Evolutionary conservation across 352 stramenopile genomes (phyloP).

Genomic region (Sclerospora graminicola): DNA sequence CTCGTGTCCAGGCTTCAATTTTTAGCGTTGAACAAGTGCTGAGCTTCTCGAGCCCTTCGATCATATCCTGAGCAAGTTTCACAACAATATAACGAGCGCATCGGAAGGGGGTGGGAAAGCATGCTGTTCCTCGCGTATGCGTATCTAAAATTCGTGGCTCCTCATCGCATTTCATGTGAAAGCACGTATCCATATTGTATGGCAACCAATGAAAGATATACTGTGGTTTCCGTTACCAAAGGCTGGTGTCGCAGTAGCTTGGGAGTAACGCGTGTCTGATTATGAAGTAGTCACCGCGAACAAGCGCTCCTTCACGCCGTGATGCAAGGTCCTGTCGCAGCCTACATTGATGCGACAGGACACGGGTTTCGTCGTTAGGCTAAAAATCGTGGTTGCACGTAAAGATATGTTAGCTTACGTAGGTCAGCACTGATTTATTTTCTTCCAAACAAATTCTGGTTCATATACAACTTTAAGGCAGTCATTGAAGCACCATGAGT

Average conservation of each 20-base stretch:
- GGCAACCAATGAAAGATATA: conserved; percentile 43
- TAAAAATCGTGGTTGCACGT: too few species aligned
- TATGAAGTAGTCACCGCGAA: conserved; percentile 41
- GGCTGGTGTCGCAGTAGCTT: conserved; percentile 37
- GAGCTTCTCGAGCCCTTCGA: conserved; percentile 62
- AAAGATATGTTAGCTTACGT: too few species aligned
- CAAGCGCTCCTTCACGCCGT: conserved; percentile 54
- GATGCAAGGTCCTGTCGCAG: conserved; percentile 51
- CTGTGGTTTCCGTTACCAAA: conserved; percentile 19
- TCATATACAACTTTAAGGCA: too few species aligned
- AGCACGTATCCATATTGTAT: conserved; percentile 72
- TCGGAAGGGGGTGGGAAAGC: conserved; percentile 77
- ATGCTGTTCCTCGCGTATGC: conserved; percentile 87
- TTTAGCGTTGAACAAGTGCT: conserved; percentile 82
- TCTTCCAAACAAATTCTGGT: too few species aligned
- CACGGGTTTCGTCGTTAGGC: conserved; percentile 80
- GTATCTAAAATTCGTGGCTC: conserved; percentile 52
- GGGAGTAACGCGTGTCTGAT: conserved; percentile 31
- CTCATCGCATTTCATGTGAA: conserved; percentile 68
- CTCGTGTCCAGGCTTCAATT: conserved; percentile 46
- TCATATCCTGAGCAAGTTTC: conserved; percentile 65
- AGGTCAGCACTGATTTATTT: too few species aligned
- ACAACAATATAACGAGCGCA: conserved; percentile 60
- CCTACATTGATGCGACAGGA: conserved; percentile 63
- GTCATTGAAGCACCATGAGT: too few species aligned